These are phyloP conservation scores for Digitaria exilis DNA, from an alignment of 202 grass and related monocot genomes.

Conservation along the genomic window DNA sequence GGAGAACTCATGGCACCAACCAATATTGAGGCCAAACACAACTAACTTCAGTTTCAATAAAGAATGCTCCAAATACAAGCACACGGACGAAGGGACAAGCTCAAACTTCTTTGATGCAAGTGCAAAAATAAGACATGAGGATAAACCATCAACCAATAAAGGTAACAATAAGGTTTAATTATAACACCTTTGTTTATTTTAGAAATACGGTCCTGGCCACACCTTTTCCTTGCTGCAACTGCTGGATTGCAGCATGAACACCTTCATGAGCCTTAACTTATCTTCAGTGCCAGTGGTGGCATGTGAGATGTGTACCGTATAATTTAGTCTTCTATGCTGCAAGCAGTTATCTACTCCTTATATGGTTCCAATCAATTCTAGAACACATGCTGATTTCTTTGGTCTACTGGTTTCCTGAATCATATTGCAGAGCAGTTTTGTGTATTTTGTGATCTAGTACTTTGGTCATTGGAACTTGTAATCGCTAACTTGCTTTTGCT, in stretches of 20 bases:
- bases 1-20: conserved; percentile 40
- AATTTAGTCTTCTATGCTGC: neutral
- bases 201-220: neutral
- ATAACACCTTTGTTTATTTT: conserved; percentile 10
- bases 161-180: conserved; percentile 55
- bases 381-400: neutral
- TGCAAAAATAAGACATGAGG: conserved; percentile 44
- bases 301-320: conserved; percentile 16
- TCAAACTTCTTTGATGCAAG: conserved; percentile 58
- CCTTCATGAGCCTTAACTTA: neutral
- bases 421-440: neutral
- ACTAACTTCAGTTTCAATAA: conserved; percentile 52
- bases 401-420: conserved; percentile 10
- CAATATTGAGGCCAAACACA: conserved; percentile 41
- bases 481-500: neutral
- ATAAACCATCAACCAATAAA: conserved; percentile 49
- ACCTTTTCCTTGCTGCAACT: neutral
- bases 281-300: neutral
- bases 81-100: conserved; percentile 60
- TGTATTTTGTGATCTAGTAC: neutral
- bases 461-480: conserved; percentile 6
- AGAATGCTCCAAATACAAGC: conserved; percentile 49
- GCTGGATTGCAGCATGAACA: neutral
- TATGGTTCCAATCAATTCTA: conserved; percentile 8
- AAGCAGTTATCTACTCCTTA: neutral